Percentiles rank a stretch among this genome's conserved stretches.
Conservation (phyloP, 371 early-diverging fungal species). For the Mortierella sp. region DNA sequence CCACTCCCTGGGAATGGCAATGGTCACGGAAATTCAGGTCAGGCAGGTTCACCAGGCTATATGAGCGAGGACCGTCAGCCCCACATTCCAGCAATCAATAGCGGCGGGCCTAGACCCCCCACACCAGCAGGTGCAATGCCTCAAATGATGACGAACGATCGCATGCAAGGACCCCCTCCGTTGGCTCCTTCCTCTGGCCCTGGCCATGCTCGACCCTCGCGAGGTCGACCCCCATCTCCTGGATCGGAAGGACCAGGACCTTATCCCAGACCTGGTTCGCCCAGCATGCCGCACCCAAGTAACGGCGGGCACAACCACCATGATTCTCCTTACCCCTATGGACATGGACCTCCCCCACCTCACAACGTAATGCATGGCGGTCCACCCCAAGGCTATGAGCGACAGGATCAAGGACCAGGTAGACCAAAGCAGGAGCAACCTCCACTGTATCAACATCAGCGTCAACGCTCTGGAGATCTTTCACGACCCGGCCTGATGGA, state of each 20-base stretch:
- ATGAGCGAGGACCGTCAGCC: slow-evolving; percentile 41
- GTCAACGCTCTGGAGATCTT: slow-evolving; percentile 42
- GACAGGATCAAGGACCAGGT: slow-evolving; percentile 18
- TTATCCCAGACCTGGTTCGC: slow-evolving; percentile 29
- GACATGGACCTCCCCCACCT: slow-evolving; percentile 33
- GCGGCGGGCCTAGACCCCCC: slow-evolving; percentile 34
- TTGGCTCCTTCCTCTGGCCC: slow-evolving; percentile 8
- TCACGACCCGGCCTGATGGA: slow-evolving; percentile 25
- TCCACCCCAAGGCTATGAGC: slow-evolving; percentile 29
- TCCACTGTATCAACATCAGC: slow-evolving; percentile 40
- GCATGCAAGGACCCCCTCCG: slow-evolving; percentile 23
- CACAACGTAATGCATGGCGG: slow-evolving; percentile 31
- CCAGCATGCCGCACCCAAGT: slow-evolving; percentile 27
- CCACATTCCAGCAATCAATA: slow-evolving; percentile 41
- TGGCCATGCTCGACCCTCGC: slow-evolving; percentile 21
- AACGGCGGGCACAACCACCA: slow-evolving; percentile 28
- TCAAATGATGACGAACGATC: slow-evolving; percentile 46
- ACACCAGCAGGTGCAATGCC: slow-evolving; percentile 42
- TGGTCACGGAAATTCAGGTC: slow-evolving; percentile 7
- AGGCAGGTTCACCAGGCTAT: slow-evolving; percentile 20
- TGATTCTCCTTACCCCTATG: slow-evolving; percentile 36
- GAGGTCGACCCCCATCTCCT: slow-evolving; percentile 30
- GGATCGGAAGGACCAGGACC: slow-evolving; percentile 23
- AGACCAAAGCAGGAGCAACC: slow-evolving; percentile 34
- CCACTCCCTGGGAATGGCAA: slow-evolving; percentile 38